Percentiles rank a stretch among this genome's conserved stretches.
Conservation (phyloP, 2,329 filamentous ascomycete species). For the Aspergillus neoniger region DNA sequence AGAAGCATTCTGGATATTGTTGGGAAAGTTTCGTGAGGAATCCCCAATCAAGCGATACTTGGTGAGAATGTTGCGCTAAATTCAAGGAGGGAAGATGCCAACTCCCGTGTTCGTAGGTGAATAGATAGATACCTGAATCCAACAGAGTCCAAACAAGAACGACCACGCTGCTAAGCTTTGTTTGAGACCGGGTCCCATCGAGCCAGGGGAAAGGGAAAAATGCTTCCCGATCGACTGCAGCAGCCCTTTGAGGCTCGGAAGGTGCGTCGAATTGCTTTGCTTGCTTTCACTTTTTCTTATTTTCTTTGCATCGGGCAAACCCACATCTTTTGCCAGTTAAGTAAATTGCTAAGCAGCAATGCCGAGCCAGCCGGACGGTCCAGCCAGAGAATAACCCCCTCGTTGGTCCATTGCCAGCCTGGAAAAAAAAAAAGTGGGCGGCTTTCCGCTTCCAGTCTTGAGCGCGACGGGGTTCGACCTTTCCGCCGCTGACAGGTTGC, state of each 20-base stretch:
- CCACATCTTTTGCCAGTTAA: background rate
- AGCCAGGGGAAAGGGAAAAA: background rate
- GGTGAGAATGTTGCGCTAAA: background rate
- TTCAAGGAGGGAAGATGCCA: background rate
- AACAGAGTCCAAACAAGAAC: background rate
- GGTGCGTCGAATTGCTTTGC: background rate
- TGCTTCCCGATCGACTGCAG: background rate
- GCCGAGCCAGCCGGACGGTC: constrained; percentile 23
- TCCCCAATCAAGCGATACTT: background rate
- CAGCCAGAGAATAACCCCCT: constrained; percentile 7
- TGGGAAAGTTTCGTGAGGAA: background rate
- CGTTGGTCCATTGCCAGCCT: constrained; percentile 5
- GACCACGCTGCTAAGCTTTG: background rate
- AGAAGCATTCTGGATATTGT: background rate
- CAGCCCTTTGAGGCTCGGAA: background rate
- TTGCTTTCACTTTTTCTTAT: too few relatives aligned
- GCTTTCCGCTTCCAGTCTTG: constrained; percentile 24
- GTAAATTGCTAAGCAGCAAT: constrained; percentile 1
- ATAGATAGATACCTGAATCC: background rate
- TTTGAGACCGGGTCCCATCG: background rate
- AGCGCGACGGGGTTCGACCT: constrained; percentile 9
- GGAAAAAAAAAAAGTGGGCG: constrained; percentile 8
- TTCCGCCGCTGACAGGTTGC: constrained; percentile 16
- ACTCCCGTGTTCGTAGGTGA: background rate
- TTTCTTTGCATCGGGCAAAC: background rate